phyloP scores from a whole-genome alignment of 768 basidiomycete genomes.

The Rhodosporidiobolus sp. region DNA sequence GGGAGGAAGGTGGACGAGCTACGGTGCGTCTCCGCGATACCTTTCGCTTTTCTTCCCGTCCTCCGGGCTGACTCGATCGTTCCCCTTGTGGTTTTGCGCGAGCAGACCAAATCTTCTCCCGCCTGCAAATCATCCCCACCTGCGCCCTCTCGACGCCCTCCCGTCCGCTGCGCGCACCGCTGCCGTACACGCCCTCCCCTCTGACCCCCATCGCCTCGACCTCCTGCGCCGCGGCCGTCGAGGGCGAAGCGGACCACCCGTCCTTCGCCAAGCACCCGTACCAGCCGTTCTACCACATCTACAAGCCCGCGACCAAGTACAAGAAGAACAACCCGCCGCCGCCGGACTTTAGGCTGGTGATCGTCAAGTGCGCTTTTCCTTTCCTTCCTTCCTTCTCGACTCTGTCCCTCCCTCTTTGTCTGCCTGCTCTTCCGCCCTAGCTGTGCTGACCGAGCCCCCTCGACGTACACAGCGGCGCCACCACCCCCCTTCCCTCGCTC shows the following conservation, averaged over 20 bases:
- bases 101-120: constrained; percentile 65
- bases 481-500: constrained; percentile 75
- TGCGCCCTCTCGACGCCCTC: constrained; percentile 54
- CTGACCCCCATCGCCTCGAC: constrained; percentile 42
- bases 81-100: neutral
- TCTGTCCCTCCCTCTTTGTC: neutral
- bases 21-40: constrained; percentile 30
- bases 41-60: neutral
- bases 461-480: constrained; percentile 67
- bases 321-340: constrained; percentile 69
- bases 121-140: constrained; percentile 68
- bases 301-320: constrained; percentile 84
- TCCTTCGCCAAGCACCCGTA: constrained; percentile 58
- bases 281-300: constrained; percentile 79
- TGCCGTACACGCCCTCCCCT: constrained; percentile 35
- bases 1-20: constrained; percentile 35
- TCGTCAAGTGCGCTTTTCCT: constrained; percentile 66
- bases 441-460: neutral
- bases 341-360: constrained; percentile 82
- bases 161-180: constrained; percentile 49
- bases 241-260: constrained; percentile 26
- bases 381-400: neutral
- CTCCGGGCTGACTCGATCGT: too few relatives aligned
- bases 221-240: neutral
- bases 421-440: neutral